Evolutionary conservation across 805 yeast species (phyloP).

Genomic region (Sporopachydermia quercuum): DNA sequence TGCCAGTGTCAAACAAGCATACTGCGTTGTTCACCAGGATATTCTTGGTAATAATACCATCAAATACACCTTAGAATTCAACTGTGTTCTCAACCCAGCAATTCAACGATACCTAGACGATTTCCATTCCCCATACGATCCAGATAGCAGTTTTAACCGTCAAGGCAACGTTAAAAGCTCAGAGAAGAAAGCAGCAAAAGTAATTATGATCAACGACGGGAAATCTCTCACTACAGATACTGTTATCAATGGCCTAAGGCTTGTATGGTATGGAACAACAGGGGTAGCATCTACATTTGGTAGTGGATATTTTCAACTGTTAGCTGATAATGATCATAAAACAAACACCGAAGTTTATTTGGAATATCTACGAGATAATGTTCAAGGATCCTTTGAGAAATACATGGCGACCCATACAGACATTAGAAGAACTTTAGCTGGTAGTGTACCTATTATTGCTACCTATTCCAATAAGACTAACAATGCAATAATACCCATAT

Average conservation of each 20-base stretch:
- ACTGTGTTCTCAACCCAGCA: background rate
- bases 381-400: background rate
- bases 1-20: too few relatives aligned
- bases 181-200: background rate
- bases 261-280: constrained; percentile 1
- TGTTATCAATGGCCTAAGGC: background rate
- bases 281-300: constrained; percentile 2
- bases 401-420: background rate
- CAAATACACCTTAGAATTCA: background rate
- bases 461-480: background rate
- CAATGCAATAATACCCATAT: background rate
- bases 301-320: constrained; percentile 1
- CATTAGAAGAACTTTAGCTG: background rate
- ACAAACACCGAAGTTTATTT: background rate
- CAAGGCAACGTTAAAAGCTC: too few relatives aligned
- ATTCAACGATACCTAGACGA: background rate
- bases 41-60: background rate
- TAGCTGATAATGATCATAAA: background rate
- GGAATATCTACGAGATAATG: background rate
- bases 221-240: background rate
- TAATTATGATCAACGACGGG: constrained; percentile 2
- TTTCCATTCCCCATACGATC: too few relatives aligned
- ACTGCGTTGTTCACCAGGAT: background rate
- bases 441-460: background rate
- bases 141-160: too few relatives aligned